Conservation (phyloP, 176 grass and related monocot genomes). For the Canna indica region DNA sequence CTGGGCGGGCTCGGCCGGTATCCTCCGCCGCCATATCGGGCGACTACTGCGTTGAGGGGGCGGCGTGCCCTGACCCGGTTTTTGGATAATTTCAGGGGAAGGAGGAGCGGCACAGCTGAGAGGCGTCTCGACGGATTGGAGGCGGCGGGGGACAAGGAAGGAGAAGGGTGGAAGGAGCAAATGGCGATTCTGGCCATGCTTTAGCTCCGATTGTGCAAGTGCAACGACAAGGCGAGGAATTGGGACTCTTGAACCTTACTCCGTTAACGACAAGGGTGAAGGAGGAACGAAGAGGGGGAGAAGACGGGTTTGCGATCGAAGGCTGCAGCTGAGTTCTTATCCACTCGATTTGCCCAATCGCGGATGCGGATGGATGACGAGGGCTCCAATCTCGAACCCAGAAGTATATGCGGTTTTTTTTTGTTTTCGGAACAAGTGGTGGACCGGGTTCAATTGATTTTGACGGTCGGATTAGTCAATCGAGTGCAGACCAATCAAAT, state of each 20-base stretch:
- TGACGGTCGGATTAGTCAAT: too few relatives aligned
- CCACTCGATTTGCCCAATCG: too few relatives aligned
- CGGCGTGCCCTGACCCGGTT: background rate
- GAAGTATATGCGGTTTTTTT: background rate
- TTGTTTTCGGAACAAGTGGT: background rate
- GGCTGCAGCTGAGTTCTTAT: background rate
- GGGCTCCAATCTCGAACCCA: background rate
- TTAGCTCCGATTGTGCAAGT: background rate
- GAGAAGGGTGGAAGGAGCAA: slow-evolving; percentile 20
- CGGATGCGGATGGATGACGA: background rate
- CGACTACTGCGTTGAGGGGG: slow-evolving; percentile 1
- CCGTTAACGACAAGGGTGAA: background rate
- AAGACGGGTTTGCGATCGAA: background rate
- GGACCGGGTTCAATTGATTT: too few relatives aligned
- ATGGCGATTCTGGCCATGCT: slow-evolving; percentile 31
- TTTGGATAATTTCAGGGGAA: slow-evolving; percentile 11
- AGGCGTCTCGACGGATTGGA: slow-evolving; percentile 1
- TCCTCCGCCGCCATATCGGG: slow-evolving; percentile 25
- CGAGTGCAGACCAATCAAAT: too few relatives aligned
- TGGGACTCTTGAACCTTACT: background rate
- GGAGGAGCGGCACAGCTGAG: background rate
- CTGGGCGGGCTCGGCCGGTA: slow-evolving; percentile 4
- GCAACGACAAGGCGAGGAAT: too few relatives aligned
- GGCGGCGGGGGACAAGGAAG: slow-evolving; percentile 5
- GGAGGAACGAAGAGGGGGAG: background rate